A percentile compares a stretch with the other conserved stretches of the same genome.
Conservation (phyloP, 148 eudicot genomes). For the Rhododendron ferrugineum region DNA sequence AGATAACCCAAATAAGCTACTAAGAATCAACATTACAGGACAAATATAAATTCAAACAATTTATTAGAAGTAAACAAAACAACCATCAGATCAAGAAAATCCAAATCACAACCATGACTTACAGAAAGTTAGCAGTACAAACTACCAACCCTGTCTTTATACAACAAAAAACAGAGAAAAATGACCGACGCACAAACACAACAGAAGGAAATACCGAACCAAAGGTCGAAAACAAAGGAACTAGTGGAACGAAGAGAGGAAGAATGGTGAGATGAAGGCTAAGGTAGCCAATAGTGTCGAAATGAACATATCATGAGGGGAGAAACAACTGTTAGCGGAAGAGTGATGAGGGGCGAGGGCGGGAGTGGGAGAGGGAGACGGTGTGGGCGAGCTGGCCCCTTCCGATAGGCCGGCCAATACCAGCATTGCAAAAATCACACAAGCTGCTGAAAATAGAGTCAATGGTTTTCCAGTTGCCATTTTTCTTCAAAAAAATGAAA, state of each 20-base stretch:
- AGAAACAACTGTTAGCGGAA: not conserved
- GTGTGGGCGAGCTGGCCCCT: conserved; percentile 7
- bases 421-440: conserved; percentile 8
- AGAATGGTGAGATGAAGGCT: not conserved
- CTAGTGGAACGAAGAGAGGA: not conserved
- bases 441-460: conserved; percentile 3
- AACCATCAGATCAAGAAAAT: not conserved
- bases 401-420: not conserved
- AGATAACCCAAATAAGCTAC: not conserved
- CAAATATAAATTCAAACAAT: not conserved
- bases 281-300: not conserved
- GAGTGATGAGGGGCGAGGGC: not conserved
- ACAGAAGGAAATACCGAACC: not conserved
- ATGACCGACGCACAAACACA: not conserved
- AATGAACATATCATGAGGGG: conserved; percentile 8
- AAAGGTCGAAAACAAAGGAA: not conserved
- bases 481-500: not conserved
- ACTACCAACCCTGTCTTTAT: not conserved
- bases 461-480: conserved; percentile 5
- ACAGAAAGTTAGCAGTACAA: not conserved
- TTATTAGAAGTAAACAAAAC: not conserved
- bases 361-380: not conserved
- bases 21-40: not conserved
- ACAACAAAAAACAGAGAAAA: not conserved
- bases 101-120: not conserved